A percentile compares a stretch with the other conserved stretches of the same genome.
Evolutionary conservation across 805 yeast genomes (phyloP).

Genomic region (Kurtzmaniella fragi): DNA sequence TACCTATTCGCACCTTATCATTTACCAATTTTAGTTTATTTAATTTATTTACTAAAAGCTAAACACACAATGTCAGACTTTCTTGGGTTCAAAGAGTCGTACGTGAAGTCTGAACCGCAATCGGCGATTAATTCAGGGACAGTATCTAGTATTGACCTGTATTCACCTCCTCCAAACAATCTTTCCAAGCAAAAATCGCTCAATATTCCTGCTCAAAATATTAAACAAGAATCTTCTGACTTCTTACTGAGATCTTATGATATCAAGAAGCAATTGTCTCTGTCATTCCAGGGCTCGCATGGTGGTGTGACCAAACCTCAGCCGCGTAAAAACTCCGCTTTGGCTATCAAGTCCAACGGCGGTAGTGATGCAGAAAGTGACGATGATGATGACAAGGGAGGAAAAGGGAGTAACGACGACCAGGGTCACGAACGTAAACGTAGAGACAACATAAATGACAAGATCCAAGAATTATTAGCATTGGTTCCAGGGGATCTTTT

Average conservation of each 20-base stretch:
- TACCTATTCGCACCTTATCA: too few relatives aligned
- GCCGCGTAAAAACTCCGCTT: slow-evolving; percentile 29
- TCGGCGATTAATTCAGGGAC: slow-evolving; percentile 10
- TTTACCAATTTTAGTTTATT: too few relatives aligned
- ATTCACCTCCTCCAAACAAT: slow-evolving; percentile 10
- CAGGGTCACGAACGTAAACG: slow-evolving; percentile 38
- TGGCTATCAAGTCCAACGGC: slow-evolving; percentile 17
- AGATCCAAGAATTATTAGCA: slow-evolving; percentile 38
- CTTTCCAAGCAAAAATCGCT: slow-evolving; percentile 9
- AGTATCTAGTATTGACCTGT: slow-evolving; percentile 9
- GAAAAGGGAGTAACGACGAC: slow-evolving; percentile 13
- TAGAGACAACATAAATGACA: slow-evolving; percentile 40
- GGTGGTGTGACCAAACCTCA: slow-evolving; percentile 37
- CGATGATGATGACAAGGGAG: slow-evolving; percentile 16
- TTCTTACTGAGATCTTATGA: slow-evolving; percentile 28
- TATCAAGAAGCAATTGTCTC: slow-evolving; percentile 38
- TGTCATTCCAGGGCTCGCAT: slow-evolving; percentile 23
- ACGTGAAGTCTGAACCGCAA: slow-evolving; percentile 7
- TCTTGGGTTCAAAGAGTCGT: slow-evolving; percentile 16
- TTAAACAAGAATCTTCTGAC: slow-evolving; percentile 20
- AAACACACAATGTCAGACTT: slow-evolving; percentile 9
- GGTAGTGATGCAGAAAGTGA: slow-evolving; percentile 12
- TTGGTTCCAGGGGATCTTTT: slow-evolving; percentile 34
- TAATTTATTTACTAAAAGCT: too few relatives aligned
- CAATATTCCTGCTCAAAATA: slow-evolving; percentile 25